A percentile compares a stretch with the other conserved stretches of the same genome.
Conservation (phyloP, 2,329 filamentous ascomycete genomes). For the Fusarium nodosum region DNA sequence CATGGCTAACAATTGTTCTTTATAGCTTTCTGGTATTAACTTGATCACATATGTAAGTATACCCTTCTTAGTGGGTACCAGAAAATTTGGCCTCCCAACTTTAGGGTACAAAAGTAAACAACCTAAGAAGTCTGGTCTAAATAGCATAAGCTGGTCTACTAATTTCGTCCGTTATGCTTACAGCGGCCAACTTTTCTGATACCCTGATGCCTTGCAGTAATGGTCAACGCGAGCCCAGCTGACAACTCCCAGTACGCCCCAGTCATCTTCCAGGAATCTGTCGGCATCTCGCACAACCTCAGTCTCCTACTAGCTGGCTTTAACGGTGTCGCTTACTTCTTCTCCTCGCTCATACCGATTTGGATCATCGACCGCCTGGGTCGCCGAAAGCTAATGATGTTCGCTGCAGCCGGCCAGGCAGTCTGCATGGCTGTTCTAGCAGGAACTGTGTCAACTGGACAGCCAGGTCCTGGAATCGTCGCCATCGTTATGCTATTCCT, state of each 20-base stretch:
- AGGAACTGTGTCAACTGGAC: conserved; percentile 58
- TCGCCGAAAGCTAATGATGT: conserved; percentile 71
- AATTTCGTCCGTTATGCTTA: too few species aligned
- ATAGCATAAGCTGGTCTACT: too few species aligned
- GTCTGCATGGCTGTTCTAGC: conserved; percentile 63
- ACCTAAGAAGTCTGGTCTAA: too few species aligned
- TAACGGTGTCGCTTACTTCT: conserved; percentile 58
- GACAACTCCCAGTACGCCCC: conserved; percentile 52
- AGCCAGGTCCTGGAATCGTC: conserved; percentile 57
- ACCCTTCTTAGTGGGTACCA: too few species aligned
- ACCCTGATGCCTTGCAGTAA: too few species aligned
- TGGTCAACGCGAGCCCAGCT: too few species aligned
- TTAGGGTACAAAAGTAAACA: too few species aligned
- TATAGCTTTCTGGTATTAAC: conserved; percentile 51
- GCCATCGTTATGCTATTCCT: conserved; percentile 61
- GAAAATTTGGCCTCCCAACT: too few species aligned
- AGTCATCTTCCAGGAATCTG: conserved; percentile 60
- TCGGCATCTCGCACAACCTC: conserved; percentile 59
- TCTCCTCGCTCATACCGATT: conserved; percentile 50
- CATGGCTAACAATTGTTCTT: background rate
- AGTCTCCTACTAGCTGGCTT: conserved; percentile 68
- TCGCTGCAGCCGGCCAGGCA: conserved; percentile 54
- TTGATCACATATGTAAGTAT: conserved; percentile 51
- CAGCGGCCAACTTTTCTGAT: too few species aligned
- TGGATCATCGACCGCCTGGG: conserved; percentile 61